Evolutionary conservation across 2,329 filamentous ascomycete genomes (phyloP), one percentile per base, ranked within the genome.

Genomic region (Monosporascus sp.): DNA sequence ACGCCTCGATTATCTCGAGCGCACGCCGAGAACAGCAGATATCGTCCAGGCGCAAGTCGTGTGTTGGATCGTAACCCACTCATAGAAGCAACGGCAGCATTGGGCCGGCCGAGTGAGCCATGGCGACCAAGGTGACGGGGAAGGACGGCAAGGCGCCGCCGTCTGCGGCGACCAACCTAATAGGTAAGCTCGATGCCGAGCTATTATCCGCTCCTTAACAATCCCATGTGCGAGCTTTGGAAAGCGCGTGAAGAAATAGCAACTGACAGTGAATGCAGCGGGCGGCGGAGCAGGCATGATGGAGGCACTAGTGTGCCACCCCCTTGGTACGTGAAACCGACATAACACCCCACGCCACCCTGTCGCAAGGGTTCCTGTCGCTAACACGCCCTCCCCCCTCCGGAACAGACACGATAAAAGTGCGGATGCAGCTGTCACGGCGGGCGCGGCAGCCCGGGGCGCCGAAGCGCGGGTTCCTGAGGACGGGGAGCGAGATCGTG

Each of bases 281-380:
- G 94, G 94, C 70, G 94, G 94, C 70, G 91, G 91, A 73, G 94
- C 94, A 64, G 94, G 94, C 68, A 97, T 97, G 93, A 97, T 97
- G 92, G 94, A 99, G 76, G 94, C 94, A 48, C 85, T 99, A 58
- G 91, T 79, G 51, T 99, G 94, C 73, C 94, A 99, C 78, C 94
- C 94, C 58, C 82, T 97, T 55, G 89, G 89, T 93, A 80, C 41
- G 60, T 63, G 41, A 20, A 44, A 44, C 20, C n/a, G 41, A 14
- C 3, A 44, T 16, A n/a, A 19, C 5, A n/a, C 5, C n/a, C 41
- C 24, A 46, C 14, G 0, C 9, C 11, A 16, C 16, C 22, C 22
- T 16, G 20, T 31, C 41, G 26, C 31, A 14, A 35, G 31, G 31
- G 9, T 5, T 35, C 56, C 44, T 37, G 38, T 56, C 31, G 20